These are phyloP conservation scores for Citrullus colocynthis DNA, from an alignment of 306 rosid genomes.

Conservation along the genomic window DNA sequence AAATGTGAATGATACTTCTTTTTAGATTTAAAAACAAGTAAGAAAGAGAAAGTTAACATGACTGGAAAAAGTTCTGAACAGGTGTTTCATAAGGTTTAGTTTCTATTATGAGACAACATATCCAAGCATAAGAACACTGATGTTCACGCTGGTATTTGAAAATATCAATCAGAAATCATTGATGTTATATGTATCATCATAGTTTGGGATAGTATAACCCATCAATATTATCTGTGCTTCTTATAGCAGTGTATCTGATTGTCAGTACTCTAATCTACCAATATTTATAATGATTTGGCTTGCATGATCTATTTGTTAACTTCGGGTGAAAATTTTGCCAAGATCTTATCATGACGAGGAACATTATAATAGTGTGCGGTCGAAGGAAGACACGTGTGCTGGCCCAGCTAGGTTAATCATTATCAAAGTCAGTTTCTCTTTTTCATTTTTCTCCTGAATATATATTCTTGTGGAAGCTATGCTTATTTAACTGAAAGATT, in stretches of 20 bases:
- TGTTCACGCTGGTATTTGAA: neutral
- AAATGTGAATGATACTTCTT: neutral
- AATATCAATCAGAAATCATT: neutral
- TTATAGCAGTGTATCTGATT: neutral
- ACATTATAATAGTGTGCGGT: constrained; percentile 72
- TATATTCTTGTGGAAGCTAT: neutral
- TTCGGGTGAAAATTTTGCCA: constrained; percentile 1
- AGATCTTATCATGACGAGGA: constrained; percentile 81
- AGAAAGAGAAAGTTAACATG: neutral
- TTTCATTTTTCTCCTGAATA: neutral
- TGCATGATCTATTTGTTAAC: neutral
- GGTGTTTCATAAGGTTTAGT: neutral
- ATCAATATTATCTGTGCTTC: neutral
- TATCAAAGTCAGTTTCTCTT: constrained; percentile 41
- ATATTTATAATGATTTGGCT: neutral
- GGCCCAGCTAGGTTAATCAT: constrained; percentile 62
- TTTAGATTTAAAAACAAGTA: neutral
- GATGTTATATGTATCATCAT: neutral
- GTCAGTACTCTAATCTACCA: neutral
- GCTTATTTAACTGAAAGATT: neutral
- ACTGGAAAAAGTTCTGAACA: neutral
- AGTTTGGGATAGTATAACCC: neutral
- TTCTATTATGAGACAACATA: neutral
- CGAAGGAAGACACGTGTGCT: constrained; percentile 56
- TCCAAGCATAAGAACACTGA: neutral